Percentiles rank a stretch among this genome's conserved stretches.
These are phyloP conservation scores for Linnemannia schmuckeri DNA, from an alignment of 192 early-diverging fungal species.

Conservation along the genomic window DNA sequence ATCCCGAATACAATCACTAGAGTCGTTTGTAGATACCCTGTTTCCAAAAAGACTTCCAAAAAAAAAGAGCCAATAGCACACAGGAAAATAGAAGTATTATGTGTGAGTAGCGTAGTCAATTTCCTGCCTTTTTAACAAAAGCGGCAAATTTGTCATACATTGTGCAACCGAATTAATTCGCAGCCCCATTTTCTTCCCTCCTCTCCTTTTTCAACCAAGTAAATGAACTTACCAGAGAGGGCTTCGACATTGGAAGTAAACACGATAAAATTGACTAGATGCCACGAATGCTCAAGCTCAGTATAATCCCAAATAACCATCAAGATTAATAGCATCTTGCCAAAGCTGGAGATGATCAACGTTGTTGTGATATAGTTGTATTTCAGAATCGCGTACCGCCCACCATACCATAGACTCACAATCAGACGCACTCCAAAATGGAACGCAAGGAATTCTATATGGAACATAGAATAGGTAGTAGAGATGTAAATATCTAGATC, in stretches of 20 bases:
- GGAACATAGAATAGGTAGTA: background rate
- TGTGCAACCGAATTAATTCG: too few relatives aligned
- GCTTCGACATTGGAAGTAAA: slow-evolving; percentile 84
- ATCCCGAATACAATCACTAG: slow-evolving; percentile 64
- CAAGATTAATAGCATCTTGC: slow-evolving; percentile 86
- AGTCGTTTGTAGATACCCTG: slow-evolving; percentile 61
- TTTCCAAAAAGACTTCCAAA: slow-evolving; percentile 61
- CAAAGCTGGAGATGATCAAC: slow-evolving; percentile 87
- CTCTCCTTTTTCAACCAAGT: background rate
- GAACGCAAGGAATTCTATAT: slow-evolving; percentile 69
- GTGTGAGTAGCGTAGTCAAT: too few relatives aligned
- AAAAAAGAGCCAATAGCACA: background rate
- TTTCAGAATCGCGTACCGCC: slow-evolving; percentile 59
- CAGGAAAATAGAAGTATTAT: slow-evolving; percentile 4
- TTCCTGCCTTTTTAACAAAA: background rate
- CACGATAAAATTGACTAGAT: slow-evolving; percentile 77
- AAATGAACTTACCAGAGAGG: slow-evolving; percentile 56
- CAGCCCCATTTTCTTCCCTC: background rate
- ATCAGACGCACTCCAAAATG: slow-evolving; percentile 68
- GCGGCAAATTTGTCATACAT: background rate
- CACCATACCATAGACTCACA: slow-evolving; percentile 60
- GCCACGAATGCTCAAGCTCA: slow-evolving; percentile 84
- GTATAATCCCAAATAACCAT: slow-evolving; percentile 95
- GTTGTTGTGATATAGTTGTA: slow-evolving; percentile 78
- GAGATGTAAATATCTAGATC: too few relatives aligned